Base-by-base conservation (phyloP, 1,284 basidiomycete species). In the Tilletia setariae region DNA sequence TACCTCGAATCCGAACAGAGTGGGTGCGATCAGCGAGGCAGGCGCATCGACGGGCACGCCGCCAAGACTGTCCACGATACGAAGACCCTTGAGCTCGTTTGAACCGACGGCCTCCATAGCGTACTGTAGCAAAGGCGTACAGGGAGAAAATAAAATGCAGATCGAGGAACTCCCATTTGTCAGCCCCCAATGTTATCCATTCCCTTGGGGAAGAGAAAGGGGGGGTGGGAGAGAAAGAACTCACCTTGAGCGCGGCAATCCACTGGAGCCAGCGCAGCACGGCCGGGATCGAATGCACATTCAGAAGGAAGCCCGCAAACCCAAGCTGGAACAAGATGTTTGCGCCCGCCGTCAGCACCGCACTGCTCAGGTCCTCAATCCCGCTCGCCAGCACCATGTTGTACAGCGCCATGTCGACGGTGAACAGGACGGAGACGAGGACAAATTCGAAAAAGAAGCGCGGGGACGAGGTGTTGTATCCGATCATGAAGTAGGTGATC, bases 401-500 rank as follows among this genome's bases (percentile, higher is more conserved):
- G 70, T 75, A 74, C 28, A 77, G 56, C 32, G 72, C 70, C 70
- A 74, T 73, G 47, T 49, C 64, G 28, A 73, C 32, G 42, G 71
- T 68, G 71, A 76, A 77, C 40, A 79, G 68, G 1, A 74, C 67
- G 0, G 73, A 51, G 70, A 79, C 69, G 68, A 79, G 74, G 3
- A 76, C 16, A 63, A 73, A 79, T 53, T 77, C 72, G 70, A 79
- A 77, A 64, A 77, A 78, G 68, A 67, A 65, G 44, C 63, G 65
- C 21, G 72, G 70, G 9, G 59, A n/a, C 0, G 72, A 19, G n/a
- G 11, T 19, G n/a, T 70, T 67, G 51, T 77, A 65, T 6, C 77
- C 76, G n/a, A 77, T 74, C 75, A 77, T 77, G 71, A 70, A 77
- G 68, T 77, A 77, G 59, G 71, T 42, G 68, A 75, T 73, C 42